These are phyloP conservation scores for Phytophthora quininea DNA, from an alignment of 352 stramenopile species.

Conservation along the genomic window DNA sequence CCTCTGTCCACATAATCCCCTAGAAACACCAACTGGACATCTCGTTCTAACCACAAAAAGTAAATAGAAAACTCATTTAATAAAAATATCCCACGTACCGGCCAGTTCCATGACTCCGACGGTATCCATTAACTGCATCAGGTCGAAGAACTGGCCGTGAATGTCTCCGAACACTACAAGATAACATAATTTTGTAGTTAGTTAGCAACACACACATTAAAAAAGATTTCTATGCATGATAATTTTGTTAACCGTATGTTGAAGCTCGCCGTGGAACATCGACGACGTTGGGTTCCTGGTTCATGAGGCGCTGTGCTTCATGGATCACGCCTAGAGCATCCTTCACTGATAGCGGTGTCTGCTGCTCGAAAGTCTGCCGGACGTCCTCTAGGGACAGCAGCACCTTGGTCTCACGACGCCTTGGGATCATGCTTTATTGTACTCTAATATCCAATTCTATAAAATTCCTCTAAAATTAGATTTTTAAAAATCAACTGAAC, in stretches of 20 bases:
- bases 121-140: constrained; percentile 67
- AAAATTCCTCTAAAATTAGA: too few species aligned
- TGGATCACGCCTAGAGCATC: constrained; percentile 72
- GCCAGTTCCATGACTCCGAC: constrained; percentile 41
- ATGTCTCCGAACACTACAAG: constrained; percentile 78
- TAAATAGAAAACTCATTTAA: neutral
- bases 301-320: constrained; percentile 65
- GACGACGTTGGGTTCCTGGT: constrained; percentile 67
- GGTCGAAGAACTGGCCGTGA: constrained; percentile 84
- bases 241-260: constrained; percentile 35
- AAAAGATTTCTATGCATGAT: constrained; percentile 9
- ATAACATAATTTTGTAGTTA: constrained; percentile 12
- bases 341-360: constrained; percentile 56
- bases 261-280: constrained; percentile 31
- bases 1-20: constrained; percentile 84
- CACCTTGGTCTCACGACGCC: constrained; percentile 40
- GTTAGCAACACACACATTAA: constrained; percentile 2
- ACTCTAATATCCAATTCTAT: too few species aligned
- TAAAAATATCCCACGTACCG: constrained; percentile 18
- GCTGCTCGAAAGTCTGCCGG: constrained; percentile 64
- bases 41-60: constrained; percentile 28
- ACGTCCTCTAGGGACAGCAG: constrained; percentile 45
- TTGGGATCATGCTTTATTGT: neutral
- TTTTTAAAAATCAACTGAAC: too few species aligned
- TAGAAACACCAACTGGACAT: constrained; percentile 73